Evolutionary conservation across 2,329 filamentous ascomycete genomes (phyloP), one percentile per base, ranked within the genome.

Genomic region (Aureobasidium melanogenum): DNA sequence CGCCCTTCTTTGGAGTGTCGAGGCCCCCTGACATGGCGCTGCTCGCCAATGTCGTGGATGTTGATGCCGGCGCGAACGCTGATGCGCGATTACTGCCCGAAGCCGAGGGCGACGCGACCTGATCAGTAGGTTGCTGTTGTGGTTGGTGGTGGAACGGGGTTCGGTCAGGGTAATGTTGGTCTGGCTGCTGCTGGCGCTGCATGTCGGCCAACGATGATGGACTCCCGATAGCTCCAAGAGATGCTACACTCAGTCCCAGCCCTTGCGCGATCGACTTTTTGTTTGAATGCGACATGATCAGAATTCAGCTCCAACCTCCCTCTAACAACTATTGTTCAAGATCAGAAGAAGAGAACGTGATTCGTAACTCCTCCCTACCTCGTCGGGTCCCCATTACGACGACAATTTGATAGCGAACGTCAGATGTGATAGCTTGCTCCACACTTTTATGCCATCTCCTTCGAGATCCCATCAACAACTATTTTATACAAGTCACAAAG

Each of bases 1-100:
- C 75, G 56, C 74, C 56, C 67, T 80, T 77, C 67, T 80, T 77
- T 64, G 79, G 75, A 17, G 77, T 75, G 62, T 82, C 80, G 71
- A 77, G 24, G 39, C 39, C 41, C 28, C 39, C 30, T 4, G 54
- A 57, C 41, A 57, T 57, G 54, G 54, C 41, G 22, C 41, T 57
- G 41, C 39, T 57, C 19, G 54, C 54, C 28, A 32, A 54, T 30
- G 51, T 24, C 22, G 24, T 32, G 10, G 19, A 54, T 41, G 26
- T 15, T 54, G 51, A n/a, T 10, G 36, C 17, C 30, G 14, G 22
- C 24, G 52, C 52, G 39, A 36, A 41, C 8, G 51, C 51, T 54
- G 1, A 7, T 32, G 28, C 39, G 52, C 39, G 52, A 15, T 56
- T 56, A 41, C 30, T 34, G 38, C 9, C 38, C 30, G 39, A 26